Evolutionary conservation across 2,329 filamentous ascomycete genomes (phyloP), one percentile per base, ranked within the genome.

Genomic region (Colletotrichum neosansevieriae): DNA sequence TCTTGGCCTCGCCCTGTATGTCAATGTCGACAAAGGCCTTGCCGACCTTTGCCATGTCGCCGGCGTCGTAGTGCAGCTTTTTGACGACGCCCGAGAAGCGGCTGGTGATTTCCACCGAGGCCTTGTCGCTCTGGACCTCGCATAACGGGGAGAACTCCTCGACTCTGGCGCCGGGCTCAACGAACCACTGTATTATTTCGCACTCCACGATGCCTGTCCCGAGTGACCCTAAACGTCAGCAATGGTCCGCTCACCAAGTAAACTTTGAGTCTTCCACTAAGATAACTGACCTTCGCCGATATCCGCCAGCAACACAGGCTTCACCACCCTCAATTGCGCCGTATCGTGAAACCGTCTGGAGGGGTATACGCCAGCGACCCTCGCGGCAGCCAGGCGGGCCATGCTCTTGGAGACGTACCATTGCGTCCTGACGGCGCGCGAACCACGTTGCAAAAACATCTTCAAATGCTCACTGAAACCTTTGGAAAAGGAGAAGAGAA

Each of bases 181-280:
- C 95, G 79, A 98, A 99, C 96, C 96, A 99, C 84, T 99, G 96
- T 75, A 98, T 98, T 76, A 99, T 93, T 81, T 99, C 96, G 77
- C 96, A 97, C 82, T 99, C 96, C 77, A 96, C 94, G 76, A 98
- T 99, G 63, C 96, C 96, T 96, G 74, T 47, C 15, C 49, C 59
- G n/a, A 72, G 44, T 63, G 4, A 29, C 6, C 29, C 29, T 29
- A 6, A 29, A 29, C 29, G 29, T 29, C 29, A 29, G 29, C 7
- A 6, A 7, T 7, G 6, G 29, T 9, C 29, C 29, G 29, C 7
- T 29, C 29, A 29, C 7, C 6, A 29, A 29, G 29, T 6, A 29
- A 29, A 29, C 36, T 38, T 38, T 3, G 10, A 15, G 36, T 38
- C 36, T 38, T 38, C 13, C 13, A 12, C 36, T 38, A 15, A 3